phyloP scores from a whole-genome alignment of 768 basidiomycete genomes.

The Leccinum obscurum region DNA sequence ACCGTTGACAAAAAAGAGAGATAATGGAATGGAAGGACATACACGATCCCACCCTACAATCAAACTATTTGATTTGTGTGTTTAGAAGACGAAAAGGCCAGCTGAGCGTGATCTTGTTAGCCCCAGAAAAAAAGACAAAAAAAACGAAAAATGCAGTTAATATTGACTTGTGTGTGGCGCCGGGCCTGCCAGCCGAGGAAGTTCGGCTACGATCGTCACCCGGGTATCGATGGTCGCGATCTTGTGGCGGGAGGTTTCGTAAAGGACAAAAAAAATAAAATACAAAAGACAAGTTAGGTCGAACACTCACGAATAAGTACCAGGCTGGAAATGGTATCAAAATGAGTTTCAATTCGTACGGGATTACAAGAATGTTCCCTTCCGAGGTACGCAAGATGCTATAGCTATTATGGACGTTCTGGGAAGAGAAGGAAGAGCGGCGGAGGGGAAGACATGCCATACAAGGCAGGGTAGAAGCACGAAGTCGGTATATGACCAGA shows the following conservation, averaged over 20 bases:
- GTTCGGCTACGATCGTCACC: slow-evolving; percentile 4
- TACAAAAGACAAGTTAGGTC: slow-evolving; percentile 2
- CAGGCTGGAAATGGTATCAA: slow-evolving; percentile 14
- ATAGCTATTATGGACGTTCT: slow-evolving; percentile 8
- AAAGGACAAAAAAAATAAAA: not conserved
- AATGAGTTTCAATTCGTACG: slow-evolving; percentile 24
- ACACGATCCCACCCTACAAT: not conserved
- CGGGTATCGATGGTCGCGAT: slow-evolving; percentile 10
- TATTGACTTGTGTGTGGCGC: not conserved
- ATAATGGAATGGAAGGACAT: not conserved
- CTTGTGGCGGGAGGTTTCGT: slow-evolving; percentile 12
- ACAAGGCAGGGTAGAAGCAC: slow-evolving; percentile 16
- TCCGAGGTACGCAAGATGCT: slow-evolving; percentile 8
- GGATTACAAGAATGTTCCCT: slow-evolving; percentile 21
- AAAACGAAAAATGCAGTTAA: not conserved
- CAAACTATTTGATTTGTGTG: slow-evolving; percentile 2
- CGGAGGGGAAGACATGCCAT: slow-evolving; percentile 11
- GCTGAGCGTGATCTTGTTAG: not conserved
- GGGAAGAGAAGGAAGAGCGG: slow-evolving; percentile 10
- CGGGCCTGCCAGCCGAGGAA: slow-evolving; percentile 9
- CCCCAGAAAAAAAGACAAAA: not conserved
- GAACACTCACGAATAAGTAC: slow-evolving; percentile 10
- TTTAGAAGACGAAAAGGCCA: not conserved
- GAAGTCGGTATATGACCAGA: slow-evolving; percentile 17
- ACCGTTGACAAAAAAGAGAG: not conserved